Conservation (phyloP, 495 filamentous ascomycete species). For the Neurospora sp. region DNA sequence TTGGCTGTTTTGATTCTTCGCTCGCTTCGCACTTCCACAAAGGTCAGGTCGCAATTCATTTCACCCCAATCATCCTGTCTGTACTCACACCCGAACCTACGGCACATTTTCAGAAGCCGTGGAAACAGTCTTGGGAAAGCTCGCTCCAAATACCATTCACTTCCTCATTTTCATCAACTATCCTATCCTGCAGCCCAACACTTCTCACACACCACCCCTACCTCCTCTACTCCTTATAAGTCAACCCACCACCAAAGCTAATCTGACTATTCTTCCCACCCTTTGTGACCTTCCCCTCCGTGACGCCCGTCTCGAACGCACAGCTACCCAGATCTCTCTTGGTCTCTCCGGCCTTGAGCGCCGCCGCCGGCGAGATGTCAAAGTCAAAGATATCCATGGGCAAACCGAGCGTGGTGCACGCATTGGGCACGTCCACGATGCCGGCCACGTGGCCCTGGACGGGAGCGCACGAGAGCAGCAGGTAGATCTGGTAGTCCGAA, state of each 20-base stretch:
- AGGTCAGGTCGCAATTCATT: not conserved
- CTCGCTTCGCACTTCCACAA: not conserved
- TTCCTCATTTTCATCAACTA: not conserved
- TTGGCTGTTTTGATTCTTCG: not conserved
- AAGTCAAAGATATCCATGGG: slow-evolving; percentile 97
- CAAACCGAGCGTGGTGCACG: slow-evolving; percentile 81
- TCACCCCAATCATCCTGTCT: not conserved
- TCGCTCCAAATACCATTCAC: not conserved
- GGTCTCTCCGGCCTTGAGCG: slow-evolving; percentile 31
- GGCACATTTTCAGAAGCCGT: no score
- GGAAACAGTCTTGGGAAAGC: not conserved
- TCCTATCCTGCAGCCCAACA: not conserved
- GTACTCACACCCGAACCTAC: no score
- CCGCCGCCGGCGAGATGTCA: slow-evolving; percentile 65
- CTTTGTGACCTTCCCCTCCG: slow-evolving; percentile 30
- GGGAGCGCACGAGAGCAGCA: slow-evolving; percentile 80
- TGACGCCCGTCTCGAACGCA: slow-evolving; percentile 53
- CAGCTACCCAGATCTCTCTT: slow-evolving; percentile 67
- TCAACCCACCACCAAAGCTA: slow-evolving; percentile 44
- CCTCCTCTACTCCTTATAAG: slow-evolving; percentile 26
- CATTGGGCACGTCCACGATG: slow-evolving; percentile 75
- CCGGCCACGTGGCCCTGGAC: slow-evolving; percentile 92
- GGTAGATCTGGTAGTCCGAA: slow-evolving; percentile 73
- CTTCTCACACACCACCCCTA: not conserved
- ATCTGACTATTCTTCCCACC: slow-evolving; percentile 36